phyloP scores from a whole-genome alignment of 352 stramenopile genomes.

The Phytopythium aichiense region DNA sequence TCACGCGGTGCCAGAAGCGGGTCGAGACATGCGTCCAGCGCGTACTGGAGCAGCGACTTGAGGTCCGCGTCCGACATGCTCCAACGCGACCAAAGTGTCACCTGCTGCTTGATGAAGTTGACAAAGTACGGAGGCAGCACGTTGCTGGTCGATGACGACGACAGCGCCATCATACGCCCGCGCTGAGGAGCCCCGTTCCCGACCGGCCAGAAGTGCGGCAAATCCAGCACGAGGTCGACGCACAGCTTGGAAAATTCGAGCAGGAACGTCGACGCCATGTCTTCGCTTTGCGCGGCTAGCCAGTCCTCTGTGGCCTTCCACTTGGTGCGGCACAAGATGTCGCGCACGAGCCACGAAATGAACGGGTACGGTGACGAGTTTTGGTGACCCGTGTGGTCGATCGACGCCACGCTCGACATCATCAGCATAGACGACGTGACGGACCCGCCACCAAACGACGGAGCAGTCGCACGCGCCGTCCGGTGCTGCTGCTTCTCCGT shows the following conservation, averaged over 20 bases:
- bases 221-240: conserved; percentile 69
- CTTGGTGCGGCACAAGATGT: conserved; percentile 74
- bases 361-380: conserved; percentile 11
- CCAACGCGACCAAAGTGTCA: conserved; percentile 66
- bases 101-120: conserved; percentile 85
- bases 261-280: conserved; percentile 60
- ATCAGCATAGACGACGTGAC: conserved; percentile 4
- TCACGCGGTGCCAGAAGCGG: conserved; percentile 22
- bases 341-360: conserved; percentile 78
- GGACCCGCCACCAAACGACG: conserved; percentile 18
- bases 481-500: conserved; percentile 57
- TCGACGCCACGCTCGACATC: neutral
- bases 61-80: conserved; percentile 58
- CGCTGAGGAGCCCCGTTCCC: conserved; percentile 12
- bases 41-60: conserved; percentile 52
- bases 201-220: conserved; percentile 59
- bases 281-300: conserved; percentile 50
- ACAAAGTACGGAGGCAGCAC: conserved; percentile 81
- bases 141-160: conserved; percentile 45
- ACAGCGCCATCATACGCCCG: conserved; percentile 14
- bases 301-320: conserved; percentile 77
- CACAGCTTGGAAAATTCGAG: conserved; percentile 73
- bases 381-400: neutral
- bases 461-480: conserved; percentile 10
- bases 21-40: conserved; percentile 52